These are phyloP conservation scores for Gyrodon lividus DNA, from an alignment of 768 basidiomycete genomes.

Conservation along the genomic window DNA sequence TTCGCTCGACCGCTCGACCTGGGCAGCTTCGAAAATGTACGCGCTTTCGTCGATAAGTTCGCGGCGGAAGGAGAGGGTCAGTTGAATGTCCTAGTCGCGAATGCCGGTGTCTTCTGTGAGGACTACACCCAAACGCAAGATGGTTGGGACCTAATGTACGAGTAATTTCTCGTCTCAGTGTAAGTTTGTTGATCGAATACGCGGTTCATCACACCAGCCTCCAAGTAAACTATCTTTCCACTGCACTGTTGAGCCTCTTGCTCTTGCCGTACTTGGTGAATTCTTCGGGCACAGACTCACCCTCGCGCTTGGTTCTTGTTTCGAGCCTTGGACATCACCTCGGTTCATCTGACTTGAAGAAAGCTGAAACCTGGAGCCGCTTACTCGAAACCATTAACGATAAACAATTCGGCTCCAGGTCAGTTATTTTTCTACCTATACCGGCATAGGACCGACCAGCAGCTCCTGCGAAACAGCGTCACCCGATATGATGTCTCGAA, in stretches of 20 bases:
- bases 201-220: slow-evolving; percentile 21
- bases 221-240: slow-evolving; percentile 37
- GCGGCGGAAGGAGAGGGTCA: slow-evolving; percentile 15
- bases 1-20: slow-evolving; percentile 36
- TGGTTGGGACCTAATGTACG: slow-evolving; percentile 48
- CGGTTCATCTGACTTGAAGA: slow-evolving; percentile 1
- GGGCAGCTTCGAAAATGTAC: slow-evolving; percentile 31
- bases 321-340: slow-evolving; percentile 31
- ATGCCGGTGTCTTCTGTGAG: slow-evolving; percentile 23
- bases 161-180: neutral
- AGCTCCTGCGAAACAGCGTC: slow-evolving; percentile 1
- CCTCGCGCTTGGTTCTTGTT: slow-evolving; percentile 30
- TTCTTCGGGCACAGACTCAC: slow-evolving; percentile 19
- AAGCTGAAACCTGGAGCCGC: slow-evolving; percentile 3
- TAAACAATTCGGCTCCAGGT: slow-evolving; percentile 22
- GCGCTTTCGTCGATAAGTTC: slow-evolving; percentile 33
- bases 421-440: slow-evolving; percentile 3
- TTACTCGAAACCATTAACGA: slow-evolving; percentile 28
- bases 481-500: slow-evolving; percentile 26
- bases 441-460: neutral
- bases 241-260: slow-evolving; percentile 31
- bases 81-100: slow-evolving; percentile 33
- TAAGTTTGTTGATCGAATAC: neutral
- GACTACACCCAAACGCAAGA: slow-evolving; percentile 37
- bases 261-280: slow-evolving; percentile 34